Evolutionary conservation across 1,139 yeast species (phyloP).

Genomic region (Kurtzmaniella quercitrusa): DNA sequence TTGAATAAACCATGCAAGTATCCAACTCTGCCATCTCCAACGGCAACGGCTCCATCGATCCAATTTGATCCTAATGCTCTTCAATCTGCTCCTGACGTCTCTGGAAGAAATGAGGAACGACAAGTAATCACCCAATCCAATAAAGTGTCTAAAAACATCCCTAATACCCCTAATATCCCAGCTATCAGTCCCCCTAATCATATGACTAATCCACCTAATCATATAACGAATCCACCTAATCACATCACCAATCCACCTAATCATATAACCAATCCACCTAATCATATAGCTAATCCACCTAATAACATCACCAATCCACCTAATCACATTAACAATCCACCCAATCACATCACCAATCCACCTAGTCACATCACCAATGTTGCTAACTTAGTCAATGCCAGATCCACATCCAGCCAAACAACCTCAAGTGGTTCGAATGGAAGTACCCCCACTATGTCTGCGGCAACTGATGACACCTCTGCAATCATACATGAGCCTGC

Average conservation of each 20-base stretch:
- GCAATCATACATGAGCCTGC: not conserved
- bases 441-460: not conserved
- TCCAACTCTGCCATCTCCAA: not conserved
- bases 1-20: conserved; percentile 31
- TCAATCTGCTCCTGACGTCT: too few relatives aligned
- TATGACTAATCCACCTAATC: too few relatives aligned
- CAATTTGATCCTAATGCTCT: not conserved
- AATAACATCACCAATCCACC: too few relatives aligned
- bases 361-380: not conserved
- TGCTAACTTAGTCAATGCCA: not conserved
- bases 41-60: not conserved
- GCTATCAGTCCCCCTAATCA: too few relatives aligned
- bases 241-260: too few relatives aligned
- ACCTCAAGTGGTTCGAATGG: not conserved
- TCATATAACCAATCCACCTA: too few relatives aligned
- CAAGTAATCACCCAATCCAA: not conserved
- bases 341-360: too few relatives aligned
- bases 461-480: not conserved
- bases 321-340: too few relatives aligned
- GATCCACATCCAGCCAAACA: not conserved
- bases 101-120: too few relatives aligned
- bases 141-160: not conserved
- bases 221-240: too few relatives aligned
- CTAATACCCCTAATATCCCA: too few relatives aligned
- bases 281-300: too few relatives aligned